These are phyloP conservation scores for Exophiala xenobiotica DNA, from an alignment of 2,329 filamentous ascomycete genomes.

Conservation along the genomic window DNA sequence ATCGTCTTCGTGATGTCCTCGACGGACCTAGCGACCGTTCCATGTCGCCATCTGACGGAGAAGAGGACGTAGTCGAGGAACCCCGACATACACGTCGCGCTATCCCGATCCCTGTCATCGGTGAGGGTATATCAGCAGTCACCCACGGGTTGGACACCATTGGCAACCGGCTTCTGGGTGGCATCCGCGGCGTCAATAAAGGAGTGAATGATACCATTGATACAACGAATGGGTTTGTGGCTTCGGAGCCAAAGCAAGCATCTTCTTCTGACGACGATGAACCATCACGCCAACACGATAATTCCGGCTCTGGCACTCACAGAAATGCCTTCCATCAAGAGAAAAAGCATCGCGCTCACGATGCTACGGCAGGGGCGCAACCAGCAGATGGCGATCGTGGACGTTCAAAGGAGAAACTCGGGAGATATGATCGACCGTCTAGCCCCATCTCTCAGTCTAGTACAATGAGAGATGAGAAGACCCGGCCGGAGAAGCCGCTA, in stretches of 20 bases:
- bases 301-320: background rate
- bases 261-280: conserved; percentile 15
- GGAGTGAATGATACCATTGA: conserved; percentile 38
- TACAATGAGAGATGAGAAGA: conserved; percentile 22
- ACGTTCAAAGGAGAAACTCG: conserved; percentile 6
- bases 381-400: background rate
- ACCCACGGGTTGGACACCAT: conserved; percentile 49
- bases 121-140: conserved; percentile 52
- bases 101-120: conserved; percentile 49
- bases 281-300: background rate
- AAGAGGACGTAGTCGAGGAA: conserved; percentile 30
- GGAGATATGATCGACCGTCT: background rate
- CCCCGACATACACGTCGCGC: conserved; percentile 13
- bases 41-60: conserved; percentile 33
- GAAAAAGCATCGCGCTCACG: conserved; percentile 11
- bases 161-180: conserved; percentile 46
- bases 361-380: conserved; percentile 10
- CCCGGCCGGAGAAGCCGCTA: conserved; percentile 13
- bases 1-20: conserved; percentile 49
- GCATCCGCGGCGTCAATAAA: conserved; percentile 42
- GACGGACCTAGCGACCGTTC: conserved; percentile 31
- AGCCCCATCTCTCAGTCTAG: conserved; percentile 27
- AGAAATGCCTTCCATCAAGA: conserved; percentile 9
- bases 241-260: conserved; percentile 9
- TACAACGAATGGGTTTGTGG: conserved; percentile 37